These are phyloP conservation scores for Acanthamoeba royreba DNA, from an alignment of 208 protist species.

Conservation along the genomic window DNA sequence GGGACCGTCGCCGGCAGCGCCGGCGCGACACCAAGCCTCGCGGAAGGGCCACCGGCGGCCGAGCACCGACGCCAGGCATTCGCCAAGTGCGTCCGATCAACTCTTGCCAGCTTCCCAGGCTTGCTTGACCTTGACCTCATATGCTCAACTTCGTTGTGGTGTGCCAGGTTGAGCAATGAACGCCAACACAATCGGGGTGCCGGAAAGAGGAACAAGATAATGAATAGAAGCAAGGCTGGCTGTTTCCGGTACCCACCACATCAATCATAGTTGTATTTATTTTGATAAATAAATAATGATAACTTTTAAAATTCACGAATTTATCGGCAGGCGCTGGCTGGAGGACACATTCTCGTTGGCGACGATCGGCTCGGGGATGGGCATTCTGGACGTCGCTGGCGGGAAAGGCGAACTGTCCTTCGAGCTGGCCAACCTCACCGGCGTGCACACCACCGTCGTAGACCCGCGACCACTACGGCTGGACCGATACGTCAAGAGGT, in stretches of 20 bases:
- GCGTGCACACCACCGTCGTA: neutral
- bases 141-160: neutral
- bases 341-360: neutral
- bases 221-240: neutral
- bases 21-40: neutral
- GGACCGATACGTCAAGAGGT: neutral
- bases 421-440: slow-evolving; percentile 8
- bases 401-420: slow-evolving; percentile 34
- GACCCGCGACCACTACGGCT: neutral
- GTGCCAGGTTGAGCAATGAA: neutral
- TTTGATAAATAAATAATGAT: neutral
- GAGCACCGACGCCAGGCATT: neutral
- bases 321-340: neutral
- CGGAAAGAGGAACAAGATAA: neutral
- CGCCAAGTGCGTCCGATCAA: neutral
- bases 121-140: neutral
- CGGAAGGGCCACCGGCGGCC: too few relatives aligned
- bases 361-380: neutral
- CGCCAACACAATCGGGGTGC: neutral
- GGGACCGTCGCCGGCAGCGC: neutral
- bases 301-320: neutral
- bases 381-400: neutral
- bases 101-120: neutral
- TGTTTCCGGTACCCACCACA: neutral
- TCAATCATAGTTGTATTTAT: neutral